A percentile compares a stretch with the other conserved stretches of the same genome.
These are phyloP conservation scores for Aureoboletus auriporus DNA, from an alignment of 768 basidiomycete genomes.

Conservation along the genomic window DNA sequence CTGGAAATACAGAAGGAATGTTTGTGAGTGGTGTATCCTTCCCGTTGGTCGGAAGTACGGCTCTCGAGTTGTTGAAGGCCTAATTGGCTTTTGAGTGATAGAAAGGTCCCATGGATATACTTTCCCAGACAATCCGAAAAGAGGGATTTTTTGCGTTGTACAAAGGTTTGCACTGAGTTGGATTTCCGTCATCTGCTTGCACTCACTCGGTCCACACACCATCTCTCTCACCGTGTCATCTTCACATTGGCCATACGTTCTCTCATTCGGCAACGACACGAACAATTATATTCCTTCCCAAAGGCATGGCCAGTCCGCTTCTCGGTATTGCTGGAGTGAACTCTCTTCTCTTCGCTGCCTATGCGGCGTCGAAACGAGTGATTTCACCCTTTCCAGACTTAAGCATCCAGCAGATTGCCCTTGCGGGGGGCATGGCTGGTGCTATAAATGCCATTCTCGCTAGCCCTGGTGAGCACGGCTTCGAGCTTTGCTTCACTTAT, in stretches of 20 bases:
- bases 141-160: slow-evolving; percentile 94
- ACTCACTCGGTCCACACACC: neutral
- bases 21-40: slow-evolving; percentile 64
- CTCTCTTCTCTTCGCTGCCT: slow-evolving; percentile 90
- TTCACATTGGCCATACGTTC: neutral
- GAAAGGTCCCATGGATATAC: slow-evolving; percentile 94
- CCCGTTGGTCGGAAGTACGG: neutral
- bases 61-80: neutral
- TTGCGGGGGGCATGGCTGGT: slow-evolving; percentile 91
- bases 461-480: slow-evolving; percentile 61
- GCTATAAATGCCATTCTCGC: slow-evolving; percentile 87
- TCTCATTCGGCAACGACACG: neutral
- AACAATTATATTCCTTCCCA: too few species aligned
- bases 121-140: slow-evolving; percentile 70
- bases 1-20: slow-evolving; percentile 60
- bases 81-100: slow-evolving; percentile 24
- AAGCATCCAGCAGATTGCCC: slow-evolving; percentile 71
- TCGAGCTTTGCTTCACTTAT: neutral
- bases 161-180: slow-evolving; percentile 58
- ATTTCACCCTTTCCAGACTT: slow-evolving; percentile 88
- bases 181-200: neutral
- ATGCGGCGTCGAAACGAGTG: slow-evolving; percentile 74
- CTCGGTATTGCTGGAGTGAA: slow-evolving; percentile 95
- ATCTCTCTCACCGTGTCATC: too few species aligned
- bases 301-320: slow-evolving; percentile 89